Conservation (phyloP, 2,329 filamentous ascomycete genomes). For the Madurella mycetomatis region DNA sequence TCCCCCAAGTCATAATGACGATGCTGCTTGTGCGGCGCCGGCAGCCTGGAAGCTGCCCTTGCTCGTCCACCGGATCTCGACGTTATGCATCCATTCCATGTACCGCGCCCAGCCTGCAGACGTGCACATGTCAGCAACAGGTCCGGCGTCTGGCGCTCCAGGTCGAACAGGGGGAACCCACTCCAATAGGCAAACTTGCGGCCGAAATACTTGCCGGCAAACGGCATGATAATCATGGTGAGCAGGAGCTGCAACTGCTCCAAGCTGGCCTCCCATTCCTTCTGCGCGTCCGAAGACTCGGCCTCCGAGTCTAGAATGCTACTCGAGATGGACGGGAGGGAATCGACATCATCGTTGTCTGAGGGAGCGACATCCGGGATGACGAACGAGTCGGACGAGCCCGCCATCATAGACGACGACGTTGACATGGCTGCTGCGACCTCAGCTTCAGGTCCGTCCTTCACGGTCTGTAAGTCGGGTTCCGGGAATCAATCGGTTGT, state of each 20-base stretch:
- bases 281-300: slow-evolving; percentile 77
- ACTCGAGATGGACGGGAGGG: slow-evolving; percentile 58
- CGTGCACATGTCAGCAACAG: slow-evolving; percentile 16
- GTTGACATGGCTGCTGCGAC: slow-evolving; percentile 3
- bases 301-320: slow-evolving; percentile 47
- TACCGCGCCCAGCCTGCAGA: slow-evolving; percentile 78
- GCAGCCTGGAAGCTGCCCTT: slow-evolving; percentile 59
- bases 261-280: slow-evolving; percentile 90
- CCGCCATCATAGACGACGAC: slow-evolving; percentile 11
- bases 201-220: slow-evolving; percentile 90
- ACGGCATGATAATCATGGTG: slow-evolving; percentile 92
- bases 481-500: not conserved
- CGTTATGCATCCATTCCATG: slow-evolving; percentile 88
- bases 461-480: not conserved
- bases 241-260: slow-evolving; percentile 90
- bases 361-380: slow-evolving; percentile 45
- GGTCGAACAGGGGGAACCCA: slow-evolving; percentile 46
- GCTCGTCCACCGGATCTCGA: slow-evolving; percentile 65
- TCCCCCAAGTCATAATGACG: slow-evolving; percentile 42
- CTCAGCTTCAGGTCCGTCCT: not conserved
- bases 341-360: slow-evolving; percentile 58
- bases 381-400: slow-evolving; percentile 45
- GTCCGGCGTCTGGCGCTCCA: not conserved
- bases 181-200: slow-evolving; percentile 96
- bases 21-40: slow-evolving; percentile 59